A percentile compares a stretch with the other conserved stretches of the same genome.
Conservation (phyloP, 176 grass and related monocot species). For the Leersia perrieri region DNA sequence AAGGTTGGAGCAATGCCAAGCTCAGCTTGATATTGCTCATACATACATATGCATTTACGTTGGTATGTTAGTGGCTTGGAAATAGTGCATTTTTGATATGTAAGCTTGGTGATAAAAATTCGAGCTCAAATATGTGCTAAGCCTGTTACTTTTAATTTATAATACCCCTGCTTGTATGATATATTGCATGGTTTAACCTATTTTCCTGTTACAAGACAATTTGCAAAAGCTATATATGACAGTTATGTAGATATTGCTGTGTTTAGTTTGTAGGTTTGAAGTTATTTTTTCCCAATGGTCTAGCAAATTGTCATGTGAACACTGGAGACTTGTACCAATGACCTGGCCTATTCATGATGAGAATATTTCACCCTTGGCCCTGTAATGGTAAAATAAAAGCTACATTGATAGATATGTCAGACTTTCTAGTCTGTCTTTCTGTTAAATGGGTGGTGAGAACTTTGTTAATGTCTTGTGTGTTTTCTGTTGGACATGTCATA, state of each 20-base stretch:
- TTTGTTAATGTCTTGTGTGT: neutral
- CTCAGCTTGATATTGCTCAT: neutral
- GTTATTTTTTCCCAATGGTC: neutral
- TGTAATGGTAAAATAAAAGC: neutral
- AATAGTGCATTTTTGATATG: neutral
- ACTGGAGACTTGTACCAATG: neutral
- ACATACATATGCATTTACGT: neutral
- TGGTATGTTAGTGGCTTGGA: neutral
- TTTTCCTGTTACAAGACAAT: neutral
- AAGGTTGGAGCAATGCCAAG: neutral
- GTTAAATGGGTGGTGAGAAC: neutral
- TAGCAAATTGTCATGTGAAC: neutral
- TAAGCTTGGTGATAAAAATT: neutral
- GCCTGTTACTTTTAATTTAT: neutral
- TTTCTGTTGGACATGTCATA: neutral
- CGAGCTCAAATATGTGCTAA: neutral
- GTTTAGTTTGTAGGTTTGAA: neutral
- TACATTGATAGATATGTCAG: neutral
- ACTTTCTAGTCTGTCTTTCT: neutral
- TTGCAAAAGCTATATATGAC: neutral
- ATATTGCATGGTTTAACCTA: neutral
- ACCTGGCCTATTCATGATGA: neutral
- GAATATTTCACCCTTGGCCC: neutral
- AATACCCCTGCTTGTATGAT: neutral
- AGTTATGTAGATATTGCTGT: neutral